A percentile compares a stretch with the other conserved stretches of the same genome.
phyloP scores from a whole-genome alignment of 2,329 filamentous ascomycete genomes.

The Ceratocystis eucalypticola region DNA sequence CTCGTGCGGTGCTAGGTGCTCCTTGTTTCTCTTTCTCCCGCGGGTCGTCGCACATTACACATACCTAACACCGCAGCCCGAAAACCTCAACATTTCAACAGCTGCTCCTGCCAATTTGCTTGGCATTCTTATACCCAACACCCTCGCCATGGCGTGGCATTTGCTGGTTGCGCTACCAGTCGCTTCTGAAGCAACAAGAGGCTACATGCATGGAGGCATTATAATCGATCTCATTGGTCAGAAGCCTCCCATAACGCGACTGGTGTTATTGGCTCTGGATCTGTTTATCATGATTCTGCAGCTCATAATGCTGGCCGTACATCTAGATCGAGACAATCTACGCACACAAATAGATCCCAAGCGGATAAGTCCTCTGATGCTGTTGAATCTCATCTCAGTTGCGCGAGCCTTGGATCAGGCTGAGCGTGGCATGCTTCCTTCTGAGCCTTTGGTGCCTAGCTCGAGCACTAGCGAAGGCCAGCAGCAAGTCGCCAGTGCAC shows the following conservation, averaged over 20 bases:
- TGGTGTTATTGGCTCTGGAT: constrained; percentile 44
- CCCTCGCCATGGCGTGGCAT: constrained; percentile 48
- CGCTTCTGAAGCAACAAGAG: constrained; percentile 47
- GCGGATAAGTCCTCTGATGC: constrained; percentile 11
- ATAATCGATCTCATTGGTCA: constrained; percentile 57
- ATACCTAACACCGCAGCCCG: constrained; percentile 50
- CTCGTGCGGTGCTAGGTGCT: constrained; percentile 37
- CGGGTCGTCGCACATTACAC: constrained; percentile 47
- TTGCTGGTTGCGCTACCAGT: constrained; percentile 40
- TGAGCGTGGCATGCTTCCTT: constrained; percentile 8
- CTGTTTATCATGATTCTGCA: constrained; percentile 43
- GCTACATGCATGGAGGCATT: constrained; percentile 54
- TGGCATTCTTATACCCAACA: constrained; percentile 44
- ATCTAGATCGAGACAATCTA: constrained; percentile 45
- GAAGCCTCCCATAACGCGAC: constrained; percentile 43
- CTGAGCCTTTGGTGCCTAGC: neutral
- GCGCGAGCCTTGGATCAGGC: constrained; percentile 14
- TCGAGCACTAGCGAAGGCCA: neutral
- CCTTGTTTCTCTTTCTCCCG: constrained; percentile 47
- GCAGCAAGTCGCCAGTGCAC: neutral
- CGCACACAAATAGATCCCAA: constrained; percentile 24
- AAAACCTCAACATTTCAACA: constrained; percentile 40
- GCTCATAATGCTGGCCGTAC: constrained; percentile 50
- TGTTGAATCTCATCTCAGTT: constrained; percentile 11
- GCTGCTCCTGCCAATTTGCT: constrained; percentile 45